Conservation (phyloP, 129 eudicot genomes). For the Dittrichia graveolens region DNA sequence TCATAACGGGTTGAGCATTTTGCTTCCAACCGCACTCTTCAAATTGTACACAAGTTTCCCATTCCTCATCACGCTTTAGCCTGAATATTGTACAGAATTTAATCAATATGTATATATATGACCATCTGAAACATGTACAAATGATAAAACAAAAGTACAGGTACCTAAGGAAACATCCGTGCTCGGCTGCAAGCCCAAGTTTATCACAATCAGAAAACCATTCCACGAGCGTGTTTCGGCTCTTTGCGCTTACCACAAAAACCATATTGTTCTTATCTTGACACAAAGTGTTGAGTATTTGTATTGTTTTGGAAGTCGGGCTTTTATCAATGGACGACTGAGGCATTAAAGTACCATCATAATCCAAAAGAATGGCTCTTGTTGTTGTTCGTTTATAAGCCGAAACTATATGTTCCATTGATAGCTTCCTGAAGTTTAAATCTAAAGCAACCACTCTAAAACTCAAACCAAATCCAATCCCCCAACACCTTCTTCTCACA, state of each 20-base stretch:
- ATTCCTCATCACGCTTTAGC: slow-evolving; percentile 56
- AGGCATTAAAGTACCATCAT: slow-evolving; percentile 86
- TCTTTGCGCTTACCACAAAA: slow-evolving; percentile 71
- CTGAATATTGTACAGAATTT: slow-evolving; percentile 32
- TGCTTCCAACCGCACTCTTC: slow-evolving; percentile 84
- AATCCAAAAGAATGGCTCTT: slow-evolving; percentile 71
- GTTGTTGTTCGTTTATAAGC: slow-evolving; percentile 69
- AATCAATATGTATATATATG: no score
- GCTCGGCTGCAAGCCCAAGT: slow-evolving; percentile 85
- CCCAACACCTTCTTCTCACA: slow-evolving; percentile 78
- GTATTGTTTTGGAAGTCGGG: slow-evolving; percentile 57
- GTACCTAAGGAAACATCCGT: slow-evolving; percentile 79
- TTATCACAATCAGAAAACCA: slow-evolving; percentile 79
- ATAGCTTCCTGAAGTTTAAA: slow-evolving; percentile 65
- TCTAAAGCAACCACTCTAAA: slow-evolving; percentile 83
- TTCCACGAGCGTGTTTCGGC: slow-evolving; percentile 54
- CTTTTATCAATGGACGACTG: slow-evolving; percentile 70
- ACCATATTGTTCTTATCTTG: slow-evolving; percentile 73
- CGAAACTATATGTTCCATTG: slow-evolving; percentile 85
- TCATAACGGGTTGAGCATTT: slow-evolving; percentile 84
- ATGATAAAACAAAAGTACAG: not conserved
- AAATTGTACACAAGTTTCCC: slow-evolving; percentile 73
- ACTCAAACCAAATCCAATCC: slow-evolving; percentile 84
- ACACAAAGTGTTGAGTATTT: slow-evolving; percentile 55
- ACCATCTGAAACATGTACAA: no score